These are phyloP conservation scores for Rhododendron molle DNA, from an alignment of 148 eudicot genomes.

Conservation along the genomic window DNA sequence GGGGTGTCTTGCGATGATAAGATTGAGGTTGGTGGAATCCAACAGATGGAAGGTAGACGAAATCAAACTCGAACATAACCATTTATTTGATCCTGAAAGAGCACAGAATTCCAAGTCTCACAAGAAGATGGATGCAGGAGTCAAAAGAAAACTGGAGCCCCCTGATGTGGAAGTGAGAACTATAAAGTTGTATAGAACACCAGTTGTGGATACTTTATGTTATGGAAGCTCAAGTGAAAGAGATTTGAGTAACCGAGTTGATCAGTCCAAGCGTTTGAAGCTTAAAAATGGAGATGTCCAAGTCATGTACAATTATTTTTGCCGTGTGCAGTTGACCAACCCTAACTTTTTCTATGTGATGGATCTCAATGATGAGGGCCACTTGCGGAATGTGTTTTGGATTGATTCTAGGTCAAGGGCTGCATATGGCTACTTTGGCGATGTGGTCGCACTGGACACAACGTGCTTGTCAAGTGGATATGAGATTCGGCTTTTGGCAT, in stretches of 20 bases:
- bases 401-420: slow-evolving; percentile 73
- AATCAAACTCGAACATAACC: slow-evolving; percentile 84
- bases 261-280: slow-evolving; percentile 40
- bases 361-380: slow-evolving; percentile 75
- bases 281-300: slow-evolving; percentile 45
- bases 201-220: slow-evolving; percentile 35
- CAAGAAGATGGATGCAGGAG: slow-evolving; percentile 56
- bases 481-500: slow-evolving; percentile 52
- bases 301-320: slow-evolving; percentile 46
- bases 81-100: slow-evolving; percentile 69
- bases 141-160: slow-evolving; percentile 53
- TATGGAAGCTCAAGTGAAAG: slow-evolving; percentile 37
- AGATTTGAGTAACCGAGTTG: slow-evolving; percentile 29
- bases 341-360: slow-evolving; percentile 72
- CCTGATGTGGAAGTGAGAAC: slow-evolving; percentile 68
- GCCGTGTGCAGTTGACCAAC: slow-evolving; percentile 48
- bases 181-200: slow-evolving; percentile 65
- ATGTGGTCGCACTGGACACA: slow-evolving; percentile 64
- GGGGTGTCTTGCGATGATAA: slow-evolving; percentile 82
- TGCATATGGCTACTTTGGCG: slow-evolving; percentile 66
- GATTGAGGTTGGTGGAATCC: slow-evolving; percentile 65
- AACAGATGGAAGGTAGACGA: slow-evolving; percentile 81
- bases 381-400: slow-evolving; percentile 73
- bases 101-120: slow-evolving; percentile 71
- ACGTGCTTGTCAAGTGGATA: slow-evolving; percentile 51